Conservation (phyloP, 495 filamentous ascomycete genomes). For the Halenospora varia region DNA sequence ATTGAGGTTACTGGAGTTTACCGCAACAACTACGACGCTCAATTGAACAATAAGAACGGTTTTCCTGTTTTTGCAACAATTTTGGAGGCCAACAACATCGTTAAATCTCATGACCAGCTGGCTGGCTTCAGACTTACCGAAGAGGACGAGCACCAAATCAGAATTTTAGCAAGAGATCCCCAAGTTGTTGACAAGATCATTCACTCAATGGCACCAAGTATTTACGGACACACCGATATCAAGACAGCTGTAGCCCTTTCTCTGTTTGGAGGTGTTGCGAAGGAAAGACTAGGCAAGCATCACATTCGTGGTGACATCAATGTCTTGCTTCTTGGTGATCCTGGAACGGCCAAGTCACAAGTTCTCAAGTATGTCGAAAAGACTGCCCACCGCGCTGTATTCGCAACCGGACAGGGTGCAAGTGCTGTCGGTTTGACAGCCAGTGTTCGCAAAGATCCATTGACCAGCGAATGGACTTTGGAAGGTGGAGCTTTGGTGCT, state of each 20-base stretch:
- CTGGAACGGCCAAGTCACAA: conserved; percentile 98
- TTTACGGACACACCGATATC: conserved; percentile 96
- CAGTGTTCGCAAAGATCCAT: conserved; percentile 88
- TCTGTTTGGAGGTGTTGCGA: conserved; percentile 92
- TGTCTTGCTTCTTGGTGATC: conserved; percentile 92
- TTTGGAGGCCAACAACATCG: conserved; percentile 92
- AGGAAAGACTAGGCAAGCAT: conserved; percentile 82
- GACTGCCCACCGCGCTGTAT: conserved; percentile 94
- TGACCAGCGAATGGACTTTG: conserved; percentile 96
- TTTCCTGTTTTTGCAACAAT: conserved; percentile 99
- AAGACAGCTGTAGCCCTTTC: conserved; percentile 95
- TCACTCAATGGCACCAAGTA: conserved; percentile 91
- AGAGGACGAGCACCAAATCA: conserved; percentile 91
- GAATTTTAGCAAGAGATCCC: conserved; percentile 79
- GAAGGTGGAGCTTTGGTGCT: conserved; percentile 96
- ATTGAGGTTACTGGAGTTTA: conserved; percentile 97
- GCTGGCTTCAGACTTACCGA: conserved; percentile 96
- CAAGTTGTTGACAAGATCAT: conserved; percentile 94
- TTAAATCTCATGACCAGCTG: conserved; percentile 96
- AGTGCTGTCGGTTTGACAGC: conserved; percentile 97
- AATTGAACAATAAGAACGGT: conserved; percentile 97
- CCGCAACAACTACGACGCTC: conserved; percentile 96
- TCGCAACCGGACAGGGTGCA: conserved; percentile 96
- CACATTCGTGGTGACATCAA: conserved; percentile 97
- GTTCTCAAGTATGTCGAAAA: conserved; percentile 98